Conservation (phyloP, 2,329 filamentous ascomycete genomes). For the Trichoderma sp. region DNA sequence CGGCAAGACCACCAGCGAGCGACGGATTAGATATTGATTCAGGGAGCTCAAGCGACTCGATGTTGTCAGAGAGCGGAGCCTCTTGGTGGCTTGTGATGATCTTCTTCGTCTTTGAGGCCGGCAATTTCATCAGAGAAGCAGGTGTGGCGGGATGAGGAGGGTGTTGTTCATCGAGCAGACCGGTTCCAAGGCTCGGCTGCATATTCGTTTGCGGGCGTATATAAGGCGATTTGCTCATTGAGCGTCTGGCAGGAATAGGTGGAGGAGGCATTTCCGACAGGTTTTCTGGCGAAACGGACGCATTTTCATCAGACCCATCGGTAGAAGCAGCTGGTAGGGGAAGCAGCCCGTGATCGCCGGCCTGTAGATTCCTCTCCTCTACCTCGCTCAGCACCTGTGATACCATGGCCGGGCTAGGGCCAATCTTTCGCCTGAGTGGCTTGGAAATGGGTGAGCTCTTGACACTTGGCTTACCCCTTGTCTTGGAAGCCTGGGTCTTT, state of each 20-base stretch:
- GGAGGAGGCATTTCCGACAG: slow-evolving; percentile 66
- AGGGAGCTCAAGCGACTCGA: slow-evolving; percentile 65
- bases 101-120: slow-evolving; percentile 52
- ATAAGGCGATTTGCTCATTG: slow-evolving; percentile 65
- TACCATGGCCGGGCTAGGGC: slow-evolving; percentile 54
- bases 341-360: slow-evolving; percentile 38
- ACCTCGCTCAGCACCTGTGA: slow-evolving; percentile 56
- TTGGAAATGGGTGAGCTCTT: slow-evolving; percentile 73
- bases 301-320: slow-evolving; percentile 63
- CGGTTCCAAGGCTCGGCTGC: slow-evolving; percentile 11
- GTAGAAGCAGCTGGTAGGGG: slow-evolving; percentile 41
- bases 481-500: slow-evolving; percentile 52
- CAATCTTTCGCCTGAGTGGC: slow-evolving; percentile 55
- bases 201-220: slow-evolving; percentile 53
- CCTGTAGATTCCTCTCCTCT: slow-evolving; percentile 39
- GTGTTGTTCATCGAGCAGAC: slow-evolving; percentile 23
- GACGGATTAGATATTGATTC: slow-evolving; percentile 55
- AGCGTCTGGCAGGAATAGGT: slow-evolving; percentile 63
- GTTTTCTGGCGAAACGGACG: slow-evolving; percentile 62
- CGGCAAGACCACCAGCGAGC: slow-evolving; percentile 31
- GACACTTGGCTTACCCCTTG: slow-evolving; percentile 52
- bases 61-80: slow-evolving; percentile 49
- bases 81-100: slow-evolving; percentile 42
- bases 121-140: slow-evolving; percentile 80
- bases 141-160: slow-evolving; percentile 72